Evolutionary conservation across 1,284 basidiomycete species (phyloP).

Genomic region (Wallemia mellicola): DNA sequence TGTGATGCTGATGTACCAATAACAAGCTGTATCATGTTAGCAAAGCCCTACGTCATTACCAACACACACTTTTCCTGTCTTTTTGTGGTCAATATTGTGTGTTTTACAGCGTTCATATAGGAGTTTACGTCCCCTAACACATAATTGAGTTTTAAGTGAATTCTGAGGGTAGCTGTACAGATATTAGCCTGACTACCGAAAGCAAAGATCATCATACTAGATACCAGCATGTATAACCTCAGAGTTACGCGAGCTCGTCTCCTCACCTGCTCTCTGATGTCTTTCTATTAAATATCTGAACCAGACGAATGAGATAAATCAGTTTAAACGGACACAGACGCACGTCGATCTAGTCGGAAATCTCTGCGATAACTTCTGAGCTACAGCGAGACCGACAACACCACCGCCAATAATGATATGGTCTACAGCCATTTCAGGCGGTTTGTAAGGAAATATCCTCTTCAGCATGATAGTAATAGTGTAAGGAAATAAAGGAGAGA

Average conservation of each 20-base stretch:
- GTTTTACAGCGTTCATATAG: slow-evolving; percentile 46
- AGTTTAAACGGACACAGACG: not conserved
- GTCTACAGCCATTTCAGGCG: slow-evolving; percentile 49
- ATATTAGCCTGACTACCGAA: too few species aligned
- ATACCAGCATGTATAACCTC: slow-evolving; percentile 79
- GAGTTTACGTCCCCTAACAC: slow-evolving; percentile 55
- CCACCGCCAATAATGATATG: slow-evolving; percentile 79
- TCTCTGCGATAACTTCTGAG: slow-evolving; percentile 34
- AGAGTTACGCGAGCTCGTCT: slow-evolving; percentile 72
- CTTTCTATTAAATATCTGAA: slow-evolving; percentile 41
- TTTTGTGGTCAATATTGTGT: slow-evolving; percentile 35
- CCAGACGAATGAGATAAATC: not conserved
- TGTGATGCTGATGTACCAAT: slow-evolving; percentile 38
- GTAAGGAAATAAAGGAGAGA: not conserved
- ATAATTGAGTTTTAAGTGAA: slow-evolving; percentile 63
- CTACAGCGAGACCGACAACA: slow-evolving; percentile 65
- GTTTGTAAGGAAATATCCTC: slow-evolving; percentile 14
- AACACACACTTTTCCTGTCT: slow-evolving; percentile 35
- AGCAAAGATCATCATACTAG: slow-evolving; percentile 5
- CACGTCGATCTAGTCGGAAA: slow-evolving; percentile 46
- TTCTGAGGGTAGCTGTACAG: slow-evolving; percentile 37
- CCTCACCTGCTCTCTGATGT: slow-evolving; percentile 37
- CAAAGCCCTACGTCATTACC: not conserved
- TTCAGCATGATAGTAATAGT: not conserved
- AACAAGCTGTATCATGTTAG: slow-evolving; percentile 24